These are phyloP conservation scores for Kodamaea sp. DNA, from an alignment of 1,139 yeast species.

Conservation along the genomic window DNA sequence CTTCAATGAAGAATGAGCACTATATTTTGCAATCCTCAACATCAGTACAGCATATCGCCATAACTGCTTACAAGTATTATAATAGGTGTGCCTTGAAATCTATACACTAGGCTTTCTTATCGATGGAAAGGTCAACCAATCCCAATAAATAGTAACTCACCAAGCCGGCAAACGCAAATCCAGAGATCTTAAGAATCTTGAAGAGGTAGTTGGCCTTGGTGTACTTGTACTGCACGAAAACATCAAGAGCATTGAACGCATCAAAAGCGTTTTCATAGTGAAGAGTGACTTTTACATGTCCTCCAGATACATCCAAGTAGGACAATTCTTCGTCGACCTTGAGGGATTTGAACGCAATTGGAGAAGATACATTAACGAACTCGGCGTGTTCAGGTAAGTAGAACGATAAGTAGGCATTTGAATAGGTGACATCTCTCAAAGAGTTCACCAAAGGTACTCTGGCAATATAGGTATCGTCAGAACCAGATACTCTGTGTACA, in stretches of 20 bases:
- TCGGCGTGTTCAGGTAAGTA: slow-evolving; percentile 89
- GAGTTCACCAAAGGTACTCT: slow-evolving; percentile 76
- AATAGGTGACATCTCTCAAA: slow-evolving; percentile 67
- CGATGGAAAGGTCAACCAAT: slow-evolving; percentile 36
- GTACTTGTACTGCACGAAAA: slow-evolving; percentile 65
- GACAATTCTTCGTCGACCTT: slow-evolving; percentile 51
- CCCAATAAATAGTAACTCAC: slow-evolving; percentile 55
- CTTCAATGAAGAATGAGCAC: too few relatives aligned
- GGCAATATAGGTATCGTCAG: slow-evolving; percentile 58
- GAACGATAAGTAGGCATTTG: slow-evolving; percentile 58
- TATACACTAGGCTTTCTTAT: slow-evolving; percentile 9
- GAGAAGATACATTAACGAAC: slow-evolving; percentile 58
- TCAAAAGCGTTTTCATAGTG: slow-evolving; percentile 67
- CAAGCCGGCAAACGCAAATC: slow-evolving; percentile 64
- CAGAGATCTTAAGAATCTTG: slow-evolving; percentile 70
- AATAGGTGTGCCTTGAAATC: too few relatives aligned
- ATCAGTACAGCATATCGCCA: too few relatives aligned
- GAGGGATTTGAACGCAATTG: slow-evolving; percentile 46
- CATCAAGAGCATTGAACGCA: slow-evolving; percentile 58
- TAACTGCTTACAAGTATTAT: too few relatives aligned
- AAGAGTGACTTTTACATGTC: slow-evolving; percentile 78
- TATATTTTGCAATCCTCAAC: too few relatives aligned
- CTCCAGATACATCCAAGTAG: slow-evolving; percentile 74
- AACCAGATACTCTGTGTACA: slow-evolving; percentile 42
- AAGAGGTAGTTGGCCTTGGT: slow-evolving; percentile 51